Base-by-base conservation (phyloP, 2,329 filamentous ascomycete species). In the Xylogone sp. region DNA sequence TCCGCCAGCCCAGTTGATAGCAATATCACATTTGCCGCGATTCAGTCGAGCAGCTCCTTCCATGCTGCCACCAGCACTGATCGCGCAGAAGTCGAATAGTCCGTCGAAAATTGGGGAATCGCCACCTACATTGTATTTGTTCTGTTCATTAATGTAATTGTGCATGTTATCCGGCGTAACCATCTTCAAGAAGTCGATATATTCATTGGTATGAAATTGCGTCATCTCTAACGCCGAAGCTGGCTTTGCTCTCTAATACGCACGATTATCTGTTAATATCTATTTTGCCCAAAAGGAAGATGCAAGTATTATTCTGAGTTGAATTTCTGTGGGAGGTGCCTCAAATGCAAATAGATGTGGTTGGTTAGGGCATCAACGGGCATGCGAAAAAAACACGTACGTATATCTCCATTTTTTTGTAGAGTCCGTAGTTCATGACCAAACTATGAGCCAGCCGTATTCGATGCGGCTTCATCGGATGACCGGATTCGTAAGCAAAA, bases 141-240 rank as follows among this genome's bases (percentile, higher is more conserved):
- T 86, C 68, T 97, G 91, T 69, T 97, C 92, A 61, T 90, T 87
- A 62, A 85, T 81, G 66, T 89, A 96, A 59, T 81, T 82, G 62
- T 97, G 93, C 88, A 97, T 96, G 68, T 97, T 97, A 73, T 97
- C 93, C 2, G 93, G 93, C 0, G 92, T 97, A 51, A 97, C 93
- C 62, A 93, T 94, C 74, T 78, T 87, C 18, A 97, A 75, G 65
- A 97, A 97, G 49, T 95, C 88, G 57, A 97, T 88, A 71, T 97
- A 97, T 63, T 96, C 90, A 65, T 87, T 82, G 46, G 89, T 91
- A 69, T 97, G 92, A 65, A 97, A 97, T 53, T 92, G 87, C 48
- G 84, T 88, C 76, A 97, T 87, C 69, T 97, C 90, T 59, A 92
- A 85, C 59, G 86, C 83, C 24, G 86, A 90, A 16, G 93, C 92